Evolutionary conservation across 305 asterid genomes (phyloP).

Genomic region (Rubia balearica): DNA sequence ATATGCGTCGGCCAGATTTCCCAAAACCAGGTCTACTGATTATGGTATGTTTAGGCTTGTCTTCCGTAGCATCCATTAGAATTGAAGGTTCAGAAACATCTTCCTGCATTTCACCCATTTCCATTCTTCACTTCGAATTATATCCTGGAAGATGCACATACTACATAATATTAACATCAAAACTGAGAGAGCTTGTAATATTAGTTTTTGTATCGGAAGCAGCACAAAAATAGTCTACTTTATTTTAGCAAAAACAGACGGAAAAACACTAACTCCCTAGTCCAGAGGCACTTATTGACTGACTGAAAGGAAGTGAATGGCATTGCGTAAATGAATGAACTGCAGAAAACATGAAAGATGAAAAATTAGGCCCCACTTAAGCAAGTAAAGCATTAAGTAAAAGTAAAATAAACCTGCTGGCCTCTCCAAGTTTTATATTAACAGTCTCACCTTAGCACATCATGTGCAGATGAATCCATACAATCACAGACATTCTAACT

Average conservation of each 20-base stretch:
- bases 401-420: too few relatives aligned
- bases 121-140: slow-evolving; percentile 32
- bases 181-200: not conserved
- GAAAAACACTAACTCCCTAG: too few relatives aligned
- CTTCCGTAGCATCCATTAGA: slow-evolving; percentile 28
- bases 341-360: not conserved
- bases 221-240: not conserved
- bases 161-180: not conserved
- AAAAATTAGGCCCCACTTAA: not conserved
- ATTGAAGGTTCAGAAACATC: slow-evolving; percentile 26
- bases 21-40: slow-evolving; percentile 63
- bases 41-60: slow-evolving; percentile 39
- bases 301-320: not conserved
- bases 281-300: not conserved
- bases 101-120: slow-evolving; percentile 18
- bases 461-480: not conserved
- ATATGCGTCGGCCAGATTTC: slow-evolving; percentile 49
- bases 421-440: not conserved
- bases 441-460: not conserved
- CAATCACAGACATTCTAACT: not conserved
- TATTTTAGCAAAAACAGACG: not conserved
- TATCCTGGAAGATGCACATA: slow-evolving; percentile 18
- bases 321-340: not conserved
- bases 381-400: not conserved
- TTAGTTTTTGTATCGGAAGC: not conserved